Evolutionary conservation across 305 asterid species (phyloP), one percentile per base, ranked within the genome.

Genomic region (Solanum aculeatissimum): DNA sequence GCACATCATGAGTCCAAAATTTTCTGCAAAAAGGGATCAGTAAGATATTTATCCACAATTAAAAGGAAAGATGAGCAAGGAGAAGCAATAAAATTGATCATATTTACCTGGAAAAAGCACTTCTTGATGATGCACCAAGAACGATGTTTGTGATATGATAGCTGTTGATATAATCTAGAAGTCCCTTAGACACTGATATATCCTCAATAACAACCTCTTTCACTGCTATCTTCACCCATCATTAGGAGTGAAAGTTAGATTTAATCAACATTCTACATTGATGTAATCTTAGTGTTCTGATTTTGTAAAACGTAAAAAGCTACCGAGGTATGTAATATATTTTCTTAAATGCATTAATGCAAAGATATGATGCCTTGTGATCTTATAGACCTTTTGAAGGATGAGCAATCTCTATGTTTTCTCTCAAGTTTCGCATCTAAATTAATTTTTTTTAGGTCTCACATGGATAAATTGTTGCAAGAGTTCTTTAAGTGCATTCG

Each of bases 101-200:
- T 72, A 71, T 9, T 12, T 80, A 92, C 96, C 98, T 88, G 47
- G 93, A 77, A 45, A 94, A 58, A 25, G 89, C 65, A 84, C 84
- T 86, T 84, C 87, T 89, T 62, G 91, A 69, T 29, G 98, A 89
- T 74, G 97, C 95, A 83, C 98, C 95, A 85, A 95, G 90, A 86
- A 95, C 94, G 54, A 95, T 82, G 83, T 88, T 90, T 55, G 92
- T 88, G 14, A 91, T 83, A 42, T 81, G 84, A 81, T 93, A 79
- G 63, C 65, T 83, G 84, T 86, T 89, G 51, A 95, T 90, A 86
- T 92, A 92, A 75, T 90, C 98, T 72, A 95, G 54, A 84, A 95
- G 86, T 83, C 91, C 86, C 85, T 86, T 86, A 78, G 89, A 89
- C 70, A 91, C 93, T 58, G 93, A 95, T 47, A 35, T 84, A 27